phyloP scores from a whole-genome alignment of 805 yeast species.

The Metschnikowia amazonensis region DNA sequence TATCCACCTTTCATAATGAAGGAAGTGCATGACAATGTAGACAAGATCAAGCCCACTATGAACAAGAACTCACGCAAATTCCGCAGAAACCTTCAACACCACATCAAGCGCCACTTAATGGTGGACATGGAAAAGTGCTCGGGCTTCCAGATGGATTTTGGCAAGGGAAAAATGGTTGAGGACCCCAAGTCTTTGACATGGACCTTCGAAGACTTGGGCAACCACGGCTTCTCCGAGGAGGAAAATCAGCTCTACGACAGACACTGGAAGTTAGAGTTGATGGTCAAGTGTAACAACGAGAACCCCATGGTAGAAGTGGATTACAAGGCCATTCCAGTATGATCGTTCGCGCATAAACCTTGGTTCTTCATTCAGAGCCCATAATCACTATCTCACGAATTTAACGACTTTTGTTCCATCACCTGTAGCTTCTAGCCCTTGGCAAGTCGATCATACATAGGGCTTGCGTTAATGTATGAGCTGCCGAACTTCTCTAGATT shows the following conservation, averaged over 20 bases:
- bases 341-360: background rate
- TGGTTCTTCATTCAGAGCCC: background rate
- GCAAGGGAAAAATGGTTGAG: constrained; percentile 46
- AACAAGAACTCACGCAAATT: constrained; percentile 70
- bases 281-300: constrained; percentile 61
- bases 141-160: constrained; percentile 55
- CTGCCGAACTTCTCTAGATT: constrained; percentile 35
- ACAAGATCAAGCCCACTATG: constrained; percentile 66
- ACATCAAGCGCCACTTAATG: constrained; percentile 65
- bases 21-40: constrained; percentile 65
- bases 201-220: constrained; percentile 57
- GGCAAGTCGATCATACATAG: constrained; percentile 36
- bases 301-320: constrained; percentile 66
- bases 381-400: background rate
- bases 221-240: constrained; percentile 51
- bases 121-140: constrained; percentile 60
- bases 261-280: constrained; percentile 63
- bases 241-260: constrained; percentile 44
- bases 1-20: constrained; percentile 71
- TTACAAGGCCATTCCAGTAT: constrained; percentile 51
- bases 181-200: constrained; percentile 53
- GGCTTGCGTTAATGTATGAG: constrained; percentile 36
- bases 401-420: background rate
- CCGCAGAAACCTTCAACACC: constrained; percentile 71
- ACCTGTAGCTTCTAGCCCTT: constrained; percentile 1